Conservation (phyloP, 2,329 filamentous ascomycete species). For the Colletotrichum aenigma region DNA sequence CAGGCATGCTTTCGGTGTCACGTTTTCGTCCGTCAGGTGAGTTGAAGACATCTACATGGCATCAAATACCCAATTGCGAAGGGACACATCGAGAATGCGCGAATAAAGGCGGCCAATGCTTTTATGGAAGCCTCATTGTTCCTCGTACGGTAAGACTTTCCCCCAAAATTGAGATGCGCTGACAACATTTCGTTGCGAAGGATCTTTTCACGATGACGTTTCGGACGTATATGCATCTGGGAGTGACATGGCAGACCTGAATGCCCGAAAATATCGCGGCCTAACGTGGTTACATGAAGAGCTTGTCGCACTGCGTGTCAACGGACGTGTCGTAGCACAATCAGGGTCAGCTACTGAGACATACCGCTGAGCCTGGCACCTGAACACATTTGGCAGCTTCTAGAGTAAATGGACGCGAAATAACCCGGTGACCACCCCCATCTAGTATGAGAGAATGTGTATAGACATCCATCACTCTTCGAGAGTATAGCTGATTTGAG, state of each 20-base stretch:
- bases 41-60: not conserved
- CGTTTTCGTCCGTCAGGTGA: not conserved
- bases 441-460: not conserved
- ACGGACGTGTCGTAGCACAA: not conserved
- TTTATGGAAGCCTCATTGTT: not conserved
- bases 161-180: not conserved
- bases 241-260: not conserved
- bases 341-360: not conserved
- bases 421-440: not conserved
- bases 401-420: not conserved
- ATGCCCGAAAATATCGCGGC: not conserved
- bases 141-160: not conserved
- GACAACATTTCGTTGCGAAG: not conserved
- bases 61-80: not conserved
- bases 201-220: not conserved
- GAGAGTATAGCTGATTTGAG: accelerated
- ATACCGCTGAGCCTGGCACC: not conserved
- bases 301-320: not conserved
- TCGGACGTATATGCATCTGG: not conserved
- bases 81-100: not conserved
- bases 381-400: not conserved
- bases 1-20: not conserved
- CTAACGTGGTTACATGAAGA: not conserved
- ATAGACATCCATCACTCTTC: not conserved
- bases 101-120: not conserved